phyloP scores from a whole-genome alignment of 768 basidiomycete species.

The Gloeostereum incarnatum region DNA sequence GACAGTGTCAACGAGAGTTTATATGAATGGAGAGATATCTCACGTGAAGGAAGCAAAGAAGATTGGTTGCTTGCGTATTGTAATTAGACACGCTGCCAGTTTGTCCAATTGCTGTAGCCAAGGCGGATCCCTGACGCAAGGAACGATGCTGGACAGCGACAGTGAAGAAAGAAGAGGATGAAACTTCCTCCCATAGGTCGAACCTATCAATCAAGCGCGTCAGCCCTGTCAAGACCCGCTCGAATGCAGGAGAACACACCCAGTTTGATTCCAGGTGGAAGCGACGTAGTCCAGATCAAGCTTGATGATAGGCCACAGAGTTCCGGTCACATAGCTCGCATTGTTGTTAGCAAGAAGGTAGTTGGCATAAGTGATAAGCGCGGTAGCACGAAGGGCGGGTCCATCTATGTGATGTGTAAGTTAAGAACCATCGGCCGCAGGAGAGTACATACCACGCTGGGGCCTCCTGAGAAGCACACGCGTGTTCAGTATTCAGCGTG shows the following conservation, averaged over 20 bases:
- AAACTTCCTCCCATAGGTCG: conserved; percentile 42
- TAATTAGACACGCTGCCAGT: conserved; percentile 23
- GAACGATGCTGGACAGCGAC: conserved; percentile 46
- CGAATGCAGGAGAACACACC: conserved; percentile 18
- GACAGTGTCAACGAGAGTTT: not conserved
- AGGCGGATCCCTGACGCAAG: conserved; percentile 35
- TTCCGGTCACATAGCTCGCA: conserved; percentile 27
- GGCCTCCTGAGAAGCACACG: conserved; percentile 28
- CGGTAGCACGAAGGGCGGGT: conserved; percentile 59
- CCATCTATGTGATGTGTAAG: conserved; percentile 37
- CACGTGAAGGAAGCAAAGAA: conserved; percentile 53
- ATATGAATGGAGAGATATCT: conserved; percentile 12
- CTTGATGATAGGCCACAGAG: conserved; percentile 33
- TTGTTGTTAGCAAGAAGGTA: conserved; percentile 43
- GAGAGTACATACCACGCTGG: conserved; percentile 36
- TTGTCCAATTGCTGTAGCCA: conserved; percentile 35
- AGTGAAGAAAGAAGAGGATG: conserved; percentile 50
- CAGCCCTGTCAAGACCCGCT: not conserved
- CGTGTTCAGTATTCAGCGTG: conserved; percentile 1
- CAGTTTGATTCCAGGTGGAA: conserved; percentile 40
- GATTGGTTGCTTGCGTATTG: conserved; percentile 30
- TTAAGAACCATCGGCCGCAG: not conserved
- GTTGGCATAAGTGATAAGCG: conserved; percentile 62
- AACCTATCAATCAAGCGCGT: conserved; percentile 19
- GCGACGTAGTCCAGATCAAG: conserved; percentile 49